phyloP scores from a whole-genome alignment of 1,284 basidiomycete genomes.

The Cryptococcus floricola region DNA sequence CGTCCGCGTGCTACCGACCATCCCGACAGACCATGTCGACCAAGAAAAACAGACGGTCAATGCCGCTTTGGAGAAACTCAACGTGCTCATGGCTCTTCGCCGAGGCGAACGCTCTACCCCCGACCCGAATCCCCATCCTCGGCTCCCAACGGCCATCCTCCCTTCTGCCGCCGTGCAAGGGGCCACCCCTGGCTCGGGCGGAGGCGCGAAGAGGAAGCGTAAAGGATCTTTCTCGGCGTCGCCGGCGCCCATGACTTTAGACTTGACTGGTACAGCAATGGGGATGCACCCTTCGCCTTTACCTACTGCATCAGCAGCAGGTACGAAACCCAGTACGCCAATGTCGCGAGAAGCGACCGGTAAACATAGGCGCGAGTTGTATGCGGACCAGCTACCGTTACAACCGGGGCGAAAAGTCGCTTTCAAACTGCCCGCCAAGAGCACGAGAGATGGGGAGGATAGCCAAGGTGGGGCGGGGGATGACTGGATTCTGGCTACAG shows the following conservation, averaged over 20 bases:
- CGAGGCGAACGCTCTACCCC: constrained; percentile 7
- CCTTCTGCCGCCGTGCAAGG: background rate
- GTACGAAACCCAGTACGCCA: constrained; percentile 13
- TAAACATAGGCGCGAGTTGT: constrained; percentile 26
- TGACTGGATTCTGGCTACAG: constrained; percentile 51
- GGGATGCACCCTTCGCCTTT: constrained; percentile 13
- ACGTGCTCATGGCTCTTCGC: constrained; percentile 27
- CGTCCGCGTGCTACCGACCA: constrained; percentile 31
- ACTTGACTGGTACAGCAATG: constrained; percentile 5
- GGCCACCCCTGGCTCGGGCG: constrained; percentile 5
- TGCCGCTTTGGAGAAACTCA: constrained; percentile 39
- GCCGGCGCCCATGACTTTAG: constrained; percentile 3
- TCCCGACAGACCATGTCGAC: constrained; percentile 12
- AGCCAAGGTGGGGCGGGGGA: constrained; percentile 8
- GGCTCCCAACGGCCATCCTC: background rate
- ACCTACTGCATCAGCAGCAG: background rate
- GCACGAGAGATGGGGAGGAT: constrained; percentile 15
- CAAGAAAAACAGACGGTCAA: constrained; percentile 32
- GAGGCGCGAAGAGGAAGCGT: constrained; percentile 22
- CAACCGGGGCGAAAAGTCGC: constrained; percentile 48
- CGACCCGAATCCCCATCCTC: background rate
- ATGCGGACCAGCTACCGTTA: constrained; percentile 48
- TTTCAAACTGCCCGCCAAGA: constrained; percentile 37
- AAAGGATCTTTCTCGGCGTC: constrained; percentile 16
- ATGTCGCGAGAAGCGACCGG: constrained; percentile 17